A percentile compares a stretch with the other conserved stretches of the same genome.
These are phyloP conservation scores for Exophiala dermatitidis DNA, from an alignment of 2,329 filamentous ascomycete species.

Conservation along the genomic window DNA sequence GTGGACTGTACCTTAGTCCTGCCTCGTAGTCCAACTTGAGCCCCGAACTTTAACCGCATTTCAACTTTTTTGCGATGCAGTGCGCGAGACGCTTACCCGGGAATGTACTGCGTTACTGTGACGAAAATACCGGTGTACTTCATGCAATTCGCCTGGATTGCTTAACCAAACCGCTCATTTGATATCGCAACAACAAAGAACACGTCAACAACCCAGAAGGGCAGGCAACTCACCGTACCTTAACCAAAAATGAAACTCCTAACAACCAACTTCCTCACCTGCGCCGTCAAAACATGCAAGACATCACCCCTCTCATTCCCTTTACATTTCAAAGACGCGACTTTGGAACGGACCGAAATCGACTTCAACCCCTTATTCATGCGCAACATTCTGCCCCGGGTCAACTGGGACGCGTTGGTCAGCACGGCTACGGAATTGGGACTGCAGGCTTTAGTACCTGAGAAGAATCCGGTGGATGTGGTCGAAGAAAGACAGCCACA, in stretches of 20 bases:
- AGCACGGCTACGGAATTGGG: slow-evolving; percentile 69
- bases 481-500: slow-evolving; percentile 12
- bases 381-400: slow-evolving; percentile 72
- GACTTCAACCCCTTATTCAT: slow-evolving; percentile 76
- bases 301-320: slow-evolving; percentile 71
- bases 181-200: too few relatives aligned
- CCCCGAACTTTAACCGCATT: too few relatives aligned
- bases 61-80: too few relatives aligned
- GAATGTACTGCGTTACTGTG: too few relatives aligned
- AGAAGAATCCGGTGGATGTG: slow-evolving; percentile 27
- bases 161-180: too few relatives aligned
- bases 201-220: neutral
- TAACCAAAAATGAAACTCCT: slow-evolving; percentile 72
- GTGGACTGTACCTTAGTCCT: too few relatives aligned
- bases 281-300: slow-evolving; percentile 93
- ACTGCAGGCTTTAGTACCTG: slow-evolving; percentile 27
- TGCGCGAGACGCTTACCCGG: too few relatives aligned
- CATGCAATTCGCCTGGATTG: too few relatives aligned
- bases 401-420: slow-evolving; percentile 80
- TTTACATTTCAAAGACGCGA: slow-evolving; percentile 83
- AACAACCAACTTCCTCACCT: slow-evolving; percentile 93
- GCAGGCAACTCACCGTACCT: neutral
- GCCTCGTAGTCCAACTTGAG: too few relatives aligned
- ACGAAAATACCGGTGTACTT: too few relatives aligned
- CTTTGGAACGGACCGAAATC: slow-evolving; percentile 76